These are phyloP conservation scores for Drechslera avenae DNA, from an alignment of 2,329 filamentous ascomycete genomes.

Conservation along the genomic window DNA sequence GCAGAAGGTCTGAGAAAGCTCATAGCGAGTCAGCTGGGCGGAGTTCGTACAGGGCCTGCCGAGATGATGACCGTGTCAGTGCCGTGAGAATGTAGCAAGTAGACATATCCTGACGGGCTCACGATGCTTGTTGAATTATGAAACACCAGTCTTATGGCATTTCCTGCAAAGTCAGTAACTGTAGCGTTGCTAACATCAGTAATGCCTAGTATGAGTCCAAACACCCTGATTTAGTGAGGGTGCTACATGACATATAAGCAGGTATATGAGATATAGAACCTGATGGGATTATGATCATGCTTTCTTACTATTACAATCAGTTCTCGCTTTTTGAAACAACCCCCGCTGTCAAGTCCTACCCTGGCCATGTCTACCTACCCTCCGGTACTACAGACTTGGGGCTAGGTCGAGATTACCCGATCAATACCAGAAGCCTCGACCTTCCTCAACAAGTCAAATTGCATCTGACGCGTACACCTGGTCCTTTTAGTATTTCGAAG, in stretches of 20 bases:
- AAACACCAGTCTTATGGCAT: too few relatives aligned
- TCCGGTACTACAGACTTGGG: conserved; percentile 24
- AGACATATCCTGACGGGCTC: too few relatives aligned
- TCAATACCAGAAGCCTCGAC: conserved; percentile 15
- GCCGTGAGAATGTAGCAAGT: too few relatives aligned
- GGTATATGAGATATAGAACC: conserved; percentile 8
- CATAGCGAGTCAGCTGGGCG: too few relatives aligned
- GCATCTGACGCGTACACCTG: not conserved
- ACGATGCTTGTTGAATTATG: not conserved
- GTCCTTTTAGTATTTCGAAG: conserved; percentile 58
- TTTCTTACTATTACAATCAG: conserved; percentile 7
- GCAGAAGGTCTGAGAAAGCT: too few relatives aligned
- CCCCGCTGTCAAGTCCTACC: conserved; percentile 58
- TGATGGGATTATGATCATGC: not conserved
- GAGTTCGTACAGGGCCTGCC: too few relatives aligned
- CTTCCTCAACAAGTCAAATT: not conserved
- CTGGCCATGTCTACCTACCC: conserved; percentile 53
- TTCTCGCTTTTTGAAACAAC: conserved; percentile 60
- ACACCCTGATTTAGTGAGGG: conserved; percentile 30
- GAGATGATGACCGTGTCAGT: too few relatives aligned
- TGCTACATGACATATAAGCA: conserved; percentile 35
- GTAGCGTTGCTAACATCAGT: not conserved
- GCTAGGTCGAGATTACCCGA: conserved; percentile 27
- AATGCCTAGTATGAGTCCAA: conserved; percentile 11
- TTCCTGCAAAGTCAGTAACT: too few relatives aligned